phyloP scores from a whole-genome alignment of 2,329 filamentous ascomycete genomes.

The Ambrosiella xylebori region DNA sequence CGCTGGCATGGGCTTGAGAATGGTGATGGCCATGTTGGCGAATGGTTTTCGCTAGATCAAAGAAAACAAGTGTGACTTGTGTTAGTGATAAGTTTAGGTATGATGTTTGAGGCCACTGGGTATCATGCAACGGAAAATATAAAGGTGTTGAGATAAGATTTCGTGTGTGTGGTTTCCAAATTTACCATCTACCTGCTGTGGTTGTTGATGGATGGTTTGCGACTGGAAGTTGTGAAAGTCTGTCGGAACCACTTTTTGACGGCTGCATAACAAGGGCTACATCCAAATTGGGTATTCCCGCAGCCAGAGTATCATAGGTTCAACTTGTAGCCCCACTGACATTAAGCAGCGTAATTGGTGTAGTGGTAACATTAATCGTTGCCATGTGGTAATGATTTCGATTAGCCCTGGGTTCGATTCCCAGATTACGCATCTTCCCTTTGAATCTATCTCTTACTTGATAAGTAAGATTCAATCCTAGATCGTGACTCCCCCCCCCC shows the following conservation, averaged over 20 bases:
- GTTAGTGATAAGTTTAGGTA: neutral
- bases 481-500: no score
- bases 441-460: neutral
- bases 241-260: neutral
- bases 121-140: neutral
- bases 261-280: neutral
- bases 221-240: neutral
- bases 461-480: no score
- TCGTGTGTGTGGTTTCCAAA: neutral
- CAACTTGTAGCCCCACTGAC: neutral
- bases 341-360: neutral
- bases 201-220: neutral
- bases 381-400: constrained; percentile 1
- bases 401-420: constrained; percentile 3
- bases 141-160: neutral
- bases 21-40: constrained; percentile 30
- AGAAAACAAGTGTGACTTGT: neutral
- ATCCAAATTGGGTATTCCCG: neutral
- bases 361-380: constrained; percentile 4
- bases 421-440: neutral
- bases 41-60: neutral
- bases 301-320: neutral
- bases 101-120: neutral
- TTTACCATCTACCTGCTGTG: neutral
- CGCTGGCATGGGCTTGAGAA: constrained; percentile 25